These are phyloP conservation scores for Nicotiana tomentosiformis DNA, from an alignment of 257 asterid species.

Conservation along the genomic window DNA sequence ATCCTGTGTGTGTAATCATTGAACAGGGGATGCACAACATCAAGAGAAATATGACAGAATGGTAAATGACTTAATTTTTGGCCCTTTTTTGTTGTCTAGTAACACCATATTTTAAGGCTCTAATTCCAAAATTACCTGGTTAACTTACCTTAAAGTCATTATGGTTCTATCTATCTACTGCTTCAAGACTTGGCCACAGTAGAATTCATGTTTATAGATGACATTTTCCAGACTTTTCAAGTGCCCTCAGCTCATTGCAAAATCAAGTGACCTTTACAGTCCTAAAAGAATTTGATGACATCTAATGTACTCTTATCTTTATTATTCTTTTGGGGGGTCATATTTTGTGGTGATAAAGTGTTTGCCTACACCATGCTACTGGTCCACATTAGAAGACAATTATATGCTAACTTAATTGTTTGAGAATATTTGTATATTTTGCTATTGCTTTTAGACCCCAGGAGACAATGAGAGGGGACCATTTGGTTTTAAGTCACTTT, in stretches of 20 bases:
- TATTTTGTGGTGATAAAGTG: not conserved
- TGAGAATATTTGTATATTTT: constrained; percentile 7
- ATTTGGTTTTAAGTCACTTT: constrained; percentile 43
- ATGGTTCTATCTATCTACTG: too few species aligned
- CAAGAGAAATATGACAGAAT: not conserved
- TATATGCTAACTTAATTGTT: constrained; percentile 1
- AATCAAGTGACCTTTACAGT: not conserved
- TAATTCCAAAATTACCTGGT: not conserved
- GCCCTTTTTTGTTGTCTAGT: not conserved
- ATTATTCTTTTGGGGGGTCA: not conserved
- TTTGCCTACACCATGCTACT: not conserved
- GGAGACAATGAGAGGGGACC: constrained; percentile 49
- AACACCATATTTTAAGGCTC: not conserved
- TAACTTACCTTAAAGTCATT: not conserved
- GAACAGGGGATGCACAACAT: not conserved
- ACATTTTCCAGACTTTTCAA: not conserved
- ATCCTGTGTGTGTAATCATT: not conserved
- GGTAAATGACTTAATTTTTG: not conserved
- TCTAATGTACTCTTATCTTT: not conserved
- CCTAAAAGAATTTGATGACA: not conserved
- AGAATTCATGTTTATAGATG: not conserved
- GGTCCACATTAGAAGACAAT: constrained; percentile 11
- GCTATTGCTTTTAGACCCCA: not conserved
- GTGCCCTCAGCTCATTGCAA: not conserved
- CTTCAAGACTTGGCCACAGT: not conserved